A percentile compares a stretch with the other conserved stretches of the same genome.
Conservation (phyloP, 768 basidiomycete genomes). For the Clathrus columnatus region DNA sequence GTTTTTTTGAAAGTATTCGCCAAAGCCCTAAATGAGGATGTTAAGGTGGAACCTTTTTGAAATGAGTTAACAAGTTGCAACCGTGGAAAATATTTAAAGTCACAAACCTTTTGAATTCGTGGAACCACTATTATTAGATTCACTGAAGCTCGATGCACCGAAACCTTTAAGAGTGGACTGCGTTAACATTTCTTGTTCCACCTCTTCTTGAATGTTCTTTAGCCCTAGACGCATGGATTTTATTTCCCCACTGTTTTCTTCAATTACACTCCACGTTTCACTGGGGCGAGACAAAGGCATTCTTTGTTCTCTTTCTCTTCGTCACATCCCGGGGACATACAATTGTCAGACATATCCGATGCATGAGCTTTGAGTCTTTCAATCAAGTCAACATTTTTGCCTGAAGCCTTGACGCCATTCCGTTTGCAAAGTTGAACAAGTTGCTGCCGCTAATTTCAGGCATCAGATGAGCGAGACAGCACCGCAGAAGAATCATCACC, state of each 20-base stretch:
- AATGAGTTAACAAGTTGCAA: slow-evolving; percentile 4
- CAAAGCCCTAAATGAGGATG: slow-evolving; percentile 66
- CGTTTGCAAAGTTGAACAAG: slow-evolving; percentile 81
- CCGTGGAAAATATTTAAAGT: neutral
- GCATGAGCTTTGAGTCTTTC: slow-evolving; percentile 62
- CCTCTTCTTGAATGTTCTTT: slow-evolving; percentile 54
- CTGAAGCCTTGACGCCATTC: slow-evolving; percentile 68
- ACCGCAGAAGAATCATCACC: neutral
- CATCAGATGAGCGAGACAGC: neutral
- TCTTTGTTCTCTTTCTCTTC: slow-evolving; percentile 21
- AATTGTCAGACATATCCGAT: slow-evolving; percentile 16
- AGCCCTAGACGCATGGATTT: neutral
- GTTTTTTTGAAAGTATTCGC: slow-evolving; percentile 66
- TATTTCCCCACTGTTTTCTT: slow-evolving; percentile 32
- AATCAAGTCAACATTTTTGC: slow-evolving; percentile 72
- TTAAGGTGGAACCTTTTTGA: slow-evolving; percentile 45
- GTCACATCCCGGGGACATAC: slow-evolving; percentile 15
- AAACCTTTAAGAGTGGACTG: neutral
- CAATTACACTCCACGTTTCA: slow-evolving; percentile 81
- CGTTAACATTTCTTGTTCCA: slow-evolving; percentile 26
- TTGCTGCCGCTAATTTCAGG: slow-evolving; percentile 46
- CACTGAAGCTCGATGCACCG: neutral
- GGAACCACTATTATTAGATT: slow-evolving; percentile 58
- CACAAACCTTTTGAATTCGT: slow-evolving; percentile 48
- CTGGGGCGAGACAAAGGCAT: slow-evolving; percentile 46